A percentile compares a stretch with the other conserved stretches of the same genome.
Conservation (phyloP, 169 alveolate species). For the Plasmodium yoelii region DNA sequence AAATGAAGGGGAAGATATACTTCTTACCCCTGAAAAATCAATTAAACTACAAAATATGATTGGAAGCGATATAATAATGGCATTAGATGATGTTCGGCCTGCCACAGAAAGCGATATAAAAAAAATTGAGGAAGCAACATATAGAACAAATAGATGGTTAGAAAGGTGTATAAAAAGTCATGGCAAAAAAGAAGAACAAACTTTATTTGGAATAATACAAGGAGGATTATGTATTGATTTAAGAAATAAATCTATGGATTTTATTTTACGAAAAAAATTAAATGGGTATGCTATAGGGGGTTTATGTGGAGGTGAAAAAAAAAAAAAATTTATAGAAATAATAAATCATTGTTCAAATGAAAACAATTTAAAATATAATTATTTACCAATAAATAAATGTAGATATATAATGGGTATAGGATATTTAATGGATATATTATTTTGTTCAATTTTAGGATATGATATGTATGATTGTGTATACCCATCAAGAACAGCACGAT, state of each 20-base stretch:
- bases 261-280: constrained; percentile 88
- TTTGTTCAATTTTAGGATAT: constrained; percentile 97
- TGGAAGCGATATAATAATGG: constrained; percentile 99
- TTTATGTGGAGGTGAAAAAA: constrained; percentile 98
- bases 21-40: constrained; percentile 97
- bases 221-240: constrained; percentile 95
- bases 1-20: constrained; percentile 89
- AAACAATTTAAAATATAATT: constrained; percentile 53
- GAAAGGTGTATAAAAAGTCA: constrained; percentile 98
- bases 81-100: constrained; percentile 97
- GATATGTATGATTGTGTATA: constrained; percentile 99
- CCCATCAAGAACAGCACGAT: constrained; percentile 99
- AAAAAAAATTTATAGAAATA: constrained; percentile 94
- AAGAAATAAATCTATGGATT: constrained; percentile 82
- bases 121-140: constrained; percentile 78
- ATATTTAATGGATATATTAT: constrained; percentile 95
- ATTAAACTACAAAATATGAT: constrained; percentile 94
- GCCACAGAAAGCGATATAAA: constrained; percentile 81
- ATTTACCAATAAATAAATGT: constrained; percentile 89
- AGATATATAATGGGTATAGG: constrained; percentile 99
- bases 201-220: constrained; percentile 97
- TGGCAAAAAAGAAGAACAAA: constrained; percentile 91
- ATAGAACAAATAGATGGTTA: constrained; percentile 85
- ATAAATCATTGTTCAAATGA: constrained; percentile 83
- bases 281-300: constrained; percentile 99